Conservation (phyloP, 306 rosid species). For the Cucurbita maxima region DNA sequence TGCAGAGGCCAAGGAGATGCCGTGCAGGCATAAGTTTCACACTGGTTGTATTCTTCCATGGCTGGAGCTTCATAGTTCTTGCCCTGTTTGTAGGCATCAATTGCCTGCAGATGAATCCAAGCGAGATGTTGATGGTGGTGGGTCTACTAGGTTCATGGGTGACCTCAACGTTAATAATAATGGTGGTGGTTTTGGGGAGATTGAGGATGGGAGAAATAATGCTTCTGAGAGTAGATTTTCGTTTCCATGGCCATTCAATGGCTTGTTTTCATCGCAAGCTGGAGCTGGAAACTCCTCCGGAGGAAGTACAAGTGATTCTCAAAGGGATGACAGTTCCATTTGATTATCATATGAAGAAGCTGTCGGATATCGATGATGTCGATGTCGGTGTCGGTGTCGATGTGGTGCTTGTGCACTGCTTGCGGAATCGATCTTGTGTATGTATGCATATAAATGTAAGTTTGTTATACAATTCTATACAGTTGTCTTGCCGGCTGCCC, state of each 20-base stretch:
- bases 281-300: conserved; percentile 24
- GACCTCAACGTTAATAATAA: conserved; percentile 6
- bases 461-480: not conserved
- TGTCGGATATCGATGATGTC: too few relatives aligned
- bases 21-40: conserved; percentile 72
- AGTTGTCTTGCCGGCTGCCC: not conserved
- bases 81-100: conserved; percentile 72
- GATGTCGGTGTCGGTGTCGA: not conserved
- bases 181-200: conserved; percentile 14
- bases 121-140: conserved; percentile 22
- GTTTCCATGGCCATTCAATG: conserved; percentile 63
- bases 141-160: conserved; percentile 16
- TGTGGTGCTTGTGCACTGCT: not conserved
- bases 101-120: conserved; percentile 48
- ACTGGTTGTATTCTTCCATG: conserved; percentile 57
- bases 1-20: conserved; percentile 65
- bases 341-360: not conserved
- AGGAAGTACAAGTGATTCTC: conserved; percentile 21
- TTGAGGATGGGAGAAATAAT: conserved; percentile 28
- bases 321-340: conserved; percentile 24
- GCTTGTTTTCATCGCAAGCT: conserved; percentile 42
- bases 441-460: conserved; percentile 13
- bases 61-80: conserved; percentile 77
- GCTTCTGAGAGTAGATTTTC: conserved; percentile 45
- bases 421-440: not conserved